Evolutionary conservation across 257 asterid genomes (phyloP).

Genomic region (Avicennia marina): DNA sequence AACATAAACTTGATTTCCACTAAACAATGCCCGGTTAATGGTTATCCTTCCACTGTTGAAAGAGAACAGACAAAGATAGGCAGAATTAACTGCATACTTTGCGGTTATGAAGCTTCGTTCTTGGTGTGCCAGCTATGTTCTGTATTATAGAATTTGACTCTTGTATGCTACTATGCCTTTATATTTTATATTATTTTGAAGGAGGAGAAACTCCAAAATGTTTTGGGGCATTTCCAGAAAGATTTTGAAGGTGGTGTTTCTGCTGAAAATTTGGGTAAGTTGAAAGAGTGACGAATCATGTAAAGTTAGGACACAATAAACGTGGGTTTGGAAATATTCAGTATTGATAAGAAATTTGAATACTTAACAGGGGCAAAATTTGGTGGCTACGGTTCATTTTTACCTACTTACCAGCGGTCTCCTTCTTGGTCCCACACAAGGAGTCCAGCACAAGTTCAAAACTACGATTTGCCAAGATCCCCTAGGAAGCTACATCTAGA

Average conservation of each 20-base stretch:
- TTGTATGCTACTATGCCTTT: constrained; percentile 25
- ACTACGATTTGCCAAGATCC: constrained; percentile 38
- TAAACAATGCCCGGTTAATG: neutral
- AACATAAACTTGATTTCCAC: neutral
- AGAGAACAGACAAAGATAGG: neutral
- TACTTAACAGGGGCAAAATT: constrained; percentile 78
- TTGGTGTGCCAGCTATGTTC: constrained; percentile 9
- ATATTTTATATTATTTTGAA: constrained; percentile 31
- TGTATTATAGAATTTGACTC: constrained; percentile 1
- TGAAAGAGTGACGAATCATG: constrained; percentile 18
- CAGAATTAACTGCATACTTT: constrained; percentile 2
- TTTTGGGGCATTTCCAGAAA: constrained; percentile 91
- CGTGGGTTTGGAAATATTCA: constrained; percentile 20
- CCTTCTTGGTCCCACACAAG: constrained; percentile 64
- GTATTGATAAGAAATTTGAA: constrained; percentile 33
- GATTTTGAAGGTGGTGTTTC: constrained; percentile 98
- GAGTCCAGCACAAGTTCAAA: constrained; percentile 54
- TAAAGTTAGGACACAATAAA: constrained; percentile 6
- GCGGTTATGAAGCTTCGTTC: constrained; percentile 16
- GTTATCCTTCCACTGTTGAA: constrained; percentile 9
- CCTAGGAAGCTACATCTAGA: constrained; percentile 56
- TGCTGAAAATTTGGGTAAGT: constrained; percentile 95
- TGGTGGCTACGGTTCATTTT: constrained; percentile 97
- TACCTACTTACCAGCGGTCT: constrained; percentile 80
- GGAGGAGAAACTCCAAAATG: constrained; percentile 85